phyloP scores from a whole-genome alignment of 176 grass and related monocot species.

The Raddia distichophylla region DNA sequence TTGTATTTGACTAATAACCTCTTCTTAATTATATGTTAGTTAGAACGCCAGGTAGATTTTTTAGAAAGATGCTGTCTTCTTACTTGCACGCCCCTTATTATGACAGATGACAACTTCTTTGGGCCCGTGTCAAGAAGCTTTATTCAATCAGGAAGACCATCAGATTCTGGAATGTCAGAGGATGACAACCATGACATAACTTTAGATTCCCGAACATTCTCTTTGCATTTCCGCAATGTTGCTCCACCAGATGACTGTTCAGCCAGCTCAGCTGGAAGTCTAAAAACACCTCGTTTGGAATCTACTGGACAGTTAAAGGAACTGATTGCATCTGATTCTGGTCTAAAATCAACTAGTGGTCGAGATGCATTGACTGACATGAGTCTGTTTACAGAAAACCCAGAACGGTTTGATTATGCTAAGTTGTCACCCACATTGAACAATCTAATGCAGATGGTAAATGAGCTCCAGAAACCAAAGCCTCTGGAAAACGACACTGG shows the following conservation, averaged over 20 bases:
- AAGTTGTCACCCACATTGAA: constrained; percentile 60
- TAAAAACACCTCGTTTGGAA: constrained; percentile 47
- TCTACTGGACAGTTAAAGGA: constrained; percentile 31
- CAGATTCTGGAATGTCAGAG: constrained; percentile 85
- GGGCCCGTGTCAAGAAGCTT: constrained; percentile 86
- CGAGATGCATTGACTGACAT: constrained; percentile 52
- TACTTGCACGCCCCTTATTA: constrained; percentile 24
- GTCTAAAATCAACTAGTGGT: constrained; percentile 40
- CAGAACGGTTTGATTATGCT: constrained; percentile 47
- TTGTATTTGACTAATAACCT: neutral
- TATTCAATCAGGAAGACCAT: constrained; percentile 65
- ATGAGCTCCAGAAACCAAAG: constrained; percentile 32
- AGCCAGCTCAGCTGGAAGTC: constrained; percentile 59
- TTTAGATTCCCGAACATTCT: constrained; percentile 87
- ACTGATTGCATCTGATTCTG: constrained; percentile 47
- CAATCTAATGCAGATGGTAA: constrained; percentile 57
- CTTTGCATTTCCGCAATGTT: constrained; percentile 70
- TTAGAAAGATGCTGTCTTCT: constrained; percentile 25
- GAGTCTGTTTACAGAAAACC: constrained; percentile 54
- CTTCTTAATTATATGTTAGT: constrained; percentile 24
- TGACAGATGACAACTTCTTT: constrained; percentile 91
- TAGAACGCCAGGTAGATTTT: constrained; percentile 11
- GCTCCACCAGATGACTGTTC: constrained; percentile 62
- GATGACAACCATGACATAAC: constrained; percentile 78
- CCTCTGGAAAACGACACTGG: constrained; percentile 32